A percentile compares a stretch with the other conserved stretches of the same genome.
These are phyloP conservation scores for Ophiognomonia clavigignenti-juglandacearum DNA, from an alignment of 2,329 filamentous ascomycete species.

Conservation along the genomic window DNA sequence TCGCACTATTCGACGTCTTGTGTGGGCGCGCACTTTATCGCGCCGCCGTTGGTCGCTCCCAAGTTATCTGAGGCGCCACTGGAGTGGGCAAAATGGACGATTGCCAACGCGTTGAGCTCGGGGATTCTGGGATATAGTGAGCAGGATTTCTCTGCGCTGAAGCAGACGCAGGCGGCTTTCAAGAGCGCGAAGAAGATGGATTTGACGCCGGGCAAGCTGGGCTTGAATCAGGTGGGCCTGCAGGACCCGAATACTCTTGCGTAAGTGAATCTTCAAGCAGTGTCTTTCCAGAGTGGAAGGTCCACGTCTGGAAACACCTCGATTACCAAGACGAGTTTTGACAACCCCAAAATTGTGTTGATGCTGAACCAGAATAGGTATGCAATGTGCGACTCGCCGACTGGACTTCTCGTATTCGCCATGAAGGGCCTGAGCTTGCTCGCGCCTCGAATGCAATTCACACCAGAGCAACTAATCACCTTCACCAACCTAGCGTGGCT, in stretches of 20 bases:
- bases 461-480: conserved; percentile 51
- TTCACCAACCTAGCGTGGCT: conserved; percentile 61
- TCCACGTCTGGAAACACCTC: too few relatives aligned
- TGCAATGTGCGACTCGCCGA: conserved; percentile 57
- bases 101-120: conserved; percentile 44
- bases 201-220: conserved; percentile 20
- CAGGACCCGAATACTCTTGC: conserved; percentile 50
- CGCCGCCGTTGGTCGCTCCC: conserved; percentile 49
- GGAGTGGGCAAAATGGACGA: conserved; percentile 50
- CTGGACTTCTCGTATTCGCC: conserved; percentile 51
- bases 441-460: conserved; percentile 35
- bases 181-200: conserved; percentile 15
- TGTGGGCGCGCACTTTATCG: conserved; percentile 56
- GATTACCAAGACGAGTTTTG: too few relatives aligned
- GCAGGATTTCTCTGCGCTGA: conserved; percentile 44
- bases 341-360: background rate
- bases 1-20: conserved; percentile 44
- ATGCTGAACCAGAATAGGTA: conserved; percentile 29
- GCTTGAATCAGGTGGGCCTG: conserved; percentile 26
- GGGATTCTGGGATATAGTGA: conserved; percentile 52
- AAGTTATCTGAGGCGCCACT: conserved; percentile 36
- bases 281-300: too few relatives aligned
- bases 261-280: background rate
- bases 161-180: conserved; percentile 20
- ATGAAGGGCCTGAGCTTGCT: conserved; percentile 40